A percentile compares a stretch with the other conserved stretches of the same genome.
These are phyloP conservation scores for Verbascum thapsus DNA, from an alignment of 257 asterid genomes.

Conservation along the genomic window DNA sequence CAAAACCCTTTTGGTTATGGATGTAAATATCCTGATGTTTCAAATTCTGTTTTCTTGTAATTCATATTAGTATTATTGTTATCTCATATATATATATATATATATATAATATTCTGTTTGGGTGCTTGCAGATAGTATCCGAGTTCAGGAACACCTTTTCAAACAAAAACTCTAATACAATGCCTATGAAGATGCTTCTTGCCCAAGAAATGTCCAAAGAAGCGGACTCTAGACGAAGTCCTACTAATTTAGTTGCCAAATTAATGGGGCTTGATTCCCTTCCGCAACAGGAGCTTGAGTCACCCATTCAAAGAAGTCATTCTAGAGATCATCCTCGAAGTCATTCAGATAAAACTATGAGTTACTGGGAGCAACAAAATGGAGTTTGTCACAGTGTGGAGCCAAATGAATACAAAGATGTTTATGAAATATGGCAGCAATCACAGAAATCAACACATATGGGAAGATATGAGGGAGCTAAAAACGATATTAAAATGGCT, in stretches of 20 bases:
- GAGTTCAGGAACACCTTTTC: conserved; percentile 51
- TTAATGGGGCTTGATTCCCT: conserved; percentile 97
- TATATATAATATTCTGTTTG: conserved; percentile 27
- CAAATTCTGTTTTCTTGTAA: too few relatives aligned
- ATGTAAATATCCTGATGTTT: too few relatives aligned
- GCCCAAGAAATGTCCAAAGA: conserved; percentile 96
- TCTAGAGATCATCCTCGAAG: conserved; percentile 55
- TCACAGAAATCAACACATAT: conserved; percentile 54
- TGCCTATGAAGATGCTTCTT: conserved; percentile 90
- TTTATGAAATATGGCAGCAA: conserved; percentile 65
- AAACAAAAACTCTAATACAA: conserved; percentile 55
- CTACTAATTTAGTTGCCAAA: conserved; percentile 89
- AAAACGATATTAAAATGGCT: conserved; percentile 63
- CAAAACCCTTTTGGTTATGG: too few relatives aligned
- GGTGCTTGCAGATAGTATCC: conserved; percentile 58
- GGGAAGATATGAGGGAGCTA: conserved; percentile 45
- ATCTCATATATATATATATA: too few relatives aligned
- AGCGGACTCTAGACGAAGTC: conserved; percentile 50
- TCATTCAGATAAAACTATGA: conserved; percentile 61
- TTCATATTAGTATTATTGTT: too few relatives aligned
- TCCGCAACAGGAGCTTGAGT: conserved; percentile 64
- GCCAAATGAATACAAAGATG: conserved; percentile 62
- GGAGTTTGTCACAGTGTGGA: conserved; percentile 52
- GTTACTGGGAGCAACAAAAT: conserved; percentile 70
- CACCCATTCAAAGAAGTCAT: conserved; percentile 49